A percentile compares a stretch with the other conserved stretches of the same genome.
These are phyloP conservation scores for Cylindrotheca fusiformis DNA, from an alignment of 108 stramenopile species.

Conservation along the genomic window DNA sequence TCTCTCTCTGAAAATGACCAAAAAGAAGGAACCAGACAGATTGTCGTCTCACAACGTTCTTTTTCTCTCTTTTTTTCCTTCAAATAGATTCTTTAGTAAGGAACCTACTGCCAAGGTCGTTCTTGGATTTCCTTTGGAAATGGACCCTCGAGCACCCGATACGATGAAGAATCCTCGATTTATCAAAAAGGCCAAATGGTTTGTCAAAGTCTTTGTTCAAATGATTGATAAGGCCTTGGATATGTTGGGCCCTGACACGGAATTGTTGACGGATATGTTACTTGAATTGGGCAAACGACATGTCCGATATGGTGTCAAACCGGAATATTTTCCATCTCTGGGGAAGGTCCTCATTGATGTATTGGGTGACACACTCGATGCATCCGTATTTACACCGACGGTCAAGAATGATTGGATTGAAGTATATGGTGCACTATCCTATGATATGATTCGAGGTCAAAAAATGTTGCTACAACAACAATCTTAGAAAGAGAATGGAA, in stretches of 20 bases:
- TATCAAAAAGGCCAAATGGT: conserved; percentile 16
- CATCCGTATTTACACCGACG: conserved; percentile 16
- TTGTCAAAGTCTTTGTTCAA: conserved; percentile 4
- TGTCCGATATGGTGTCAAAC: conserved; percentile 16
- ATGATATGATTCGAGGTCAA: conserved; percentile 35
- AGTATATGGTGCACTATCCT: conserved; percentile 32
- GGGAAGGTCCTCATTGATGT: conserved; percentile 16
- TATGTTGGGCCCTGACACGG: conserved; percentile 43
- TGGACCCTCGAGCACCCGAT: not conserved
- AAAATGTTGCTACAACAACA: too few relatives aligned
- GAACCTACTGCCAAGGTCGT: conserved; percentile 22
- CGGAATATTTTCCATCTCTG: conserved; percentile 21
- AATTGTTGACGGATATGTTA: conserved; percentile 36
- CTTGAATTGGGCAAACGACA: conserved; percentile 25
- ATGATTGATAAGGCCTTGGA: conserved; percentile 30
- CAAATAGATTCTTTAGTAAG: conserved; percentile 12
- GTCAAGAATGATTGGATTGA: conserved; percentile 42
- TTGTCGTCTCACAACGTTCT: not conserved
- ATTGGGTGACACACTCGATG: conserved; percentile 10
- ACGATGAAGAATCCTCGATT: conserved; percentile 14
- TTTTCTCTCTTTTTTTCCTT: not conserved
- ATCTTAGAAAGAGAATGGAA: too few relatives aligned
- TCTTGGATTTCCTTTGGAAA: conserved; percentile 12
- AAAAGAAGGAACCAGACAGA: not conserved
- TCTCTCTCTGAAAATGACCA: not conserved